Percentiles rank a stretch among this genome's conserved stretches.
Conservation (phyloP, 441 rosid species). For the Kokia cookei region DNA sequence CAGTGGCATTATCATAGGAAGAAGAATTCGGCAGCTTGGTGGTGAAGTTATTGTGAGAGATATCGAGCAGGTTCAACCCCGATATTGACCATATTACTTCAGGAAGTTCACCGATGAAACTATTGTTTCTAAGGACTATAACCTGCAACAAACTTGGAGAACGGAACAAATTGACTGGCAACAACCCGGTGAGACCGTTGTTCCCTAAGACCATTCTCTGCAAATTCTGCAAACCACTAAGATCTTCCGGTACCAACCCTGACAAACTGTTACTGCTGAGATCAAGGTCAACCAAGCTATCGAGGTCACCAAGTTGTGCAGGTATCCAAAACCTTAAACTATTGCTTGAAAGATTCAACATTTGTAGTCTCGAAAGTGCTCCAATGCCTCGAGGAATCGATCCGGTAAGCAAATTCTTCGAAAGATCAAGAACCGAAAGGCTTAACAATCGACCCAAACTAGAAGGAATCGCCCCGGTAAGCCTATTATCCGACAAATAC, state of each 20-base stretch:
- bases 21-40: not conserved
- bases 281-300: constrained; percentile 65
- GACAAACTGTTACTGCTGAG: constrained; percentile 70
- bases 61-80: constrained; percentile 49
- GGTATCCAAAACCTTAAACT: constrained; percentile 61
- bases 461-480: constrained; percentile 53
- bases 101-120: constrained; percentile 56
- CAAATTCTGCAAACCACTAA: constrained; percentile 50
- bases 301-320: constrained; percentile 53
- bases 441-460: constrained; percentile 48
- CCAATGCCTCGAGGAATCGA: constrained; percentile 50
- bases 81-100: constrained; percentile 48
- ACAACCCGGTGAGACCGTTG: constrained; percentile 50
- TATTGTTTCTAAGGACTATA: constrained; percentile 47
- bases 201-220: constrained; percentile 48
- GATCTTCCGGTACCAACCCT: constrained; percentile 65
- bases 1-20: not conserved
- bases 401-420: constrained; percentile 61
- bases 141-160: constrained; percentile 42
- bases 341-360: constrained; percentile 75
- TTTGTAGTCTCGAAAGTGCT: not conserved
- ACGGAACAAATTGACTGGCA: constrained; percentile 47
- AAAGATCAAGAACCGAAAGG: constrained; percentile 63
- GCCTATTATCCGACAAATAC: constrained; percentile 52
- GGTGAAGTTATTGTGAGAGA: constrained; percentile 69